A percentile compares a stretch with the other conserved stretches of the same genome.
Conservation (phyloP, 208 protist species). For the Leptomonas pyrrhocoris region DNA sequence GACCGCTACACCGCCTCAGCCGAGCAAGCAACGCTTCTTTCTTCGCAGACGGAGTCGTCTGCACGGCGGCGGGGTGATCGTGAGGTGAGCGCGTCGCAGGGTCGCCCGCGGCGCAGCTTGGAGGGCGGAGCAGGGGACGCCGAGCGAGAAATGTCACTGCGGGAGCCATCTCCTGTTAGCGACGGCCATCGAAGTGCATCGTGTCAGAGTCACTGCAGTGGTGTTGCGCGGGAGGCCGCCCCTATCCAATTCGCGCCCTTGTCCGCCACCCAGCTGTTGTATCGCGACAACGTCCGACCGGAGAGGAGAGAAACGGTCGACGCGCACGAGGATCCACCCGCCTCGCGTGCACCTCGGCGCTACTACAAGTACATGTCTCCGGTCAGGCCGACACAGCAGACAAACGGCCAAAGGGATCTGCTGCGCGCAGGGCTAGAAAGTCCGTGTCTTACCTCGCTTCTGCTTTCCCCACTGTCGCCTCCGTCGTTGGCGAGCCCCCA, state of each 20-base stretch:
- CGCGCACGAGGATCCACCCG: not conserved
- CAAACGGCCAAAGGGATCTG: not conserved
- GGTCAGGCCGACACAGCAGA: not conserved
- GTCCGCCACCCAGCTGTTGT: not conserved
- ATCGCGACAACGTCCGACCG: not conserved
- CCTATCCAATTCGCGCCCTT: not conserved
- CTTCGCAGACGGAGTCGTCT: too few species aligned
- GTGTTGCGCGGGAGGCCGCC: not conserved
- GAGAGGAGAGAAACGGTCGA: not conserved
- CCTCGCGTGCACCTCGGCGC: not conserved
- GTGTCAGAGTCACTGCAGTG: not conserved
- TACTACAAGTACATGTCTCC: constrained; percentile 16
- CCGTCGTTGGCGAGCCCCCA: not conserved
- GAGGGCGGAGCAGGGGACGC: too few species aligned
- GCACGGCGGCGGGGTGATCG: too few species aligned
- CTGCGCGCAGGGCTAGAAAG: not conserved
- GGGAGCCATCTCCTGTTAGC: not conserved
- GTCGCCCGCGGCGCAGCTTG: too few species aligned
- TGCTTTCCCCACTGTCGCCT: constrained; percentile 4
- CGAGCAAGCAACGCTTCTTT: not conserved
- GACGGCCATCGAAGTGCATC: not conserved
- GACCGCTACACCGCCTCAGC: too few species aligned
- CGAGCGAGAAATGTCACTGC: too few species aligned
- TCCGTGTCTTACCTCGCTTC: not conserved
- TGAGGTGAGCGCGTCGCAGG: too few species aligned